Conservation (phyloP, 371 early-diverging fungal species). For the Syncephalastrum monosporum region DNA sequence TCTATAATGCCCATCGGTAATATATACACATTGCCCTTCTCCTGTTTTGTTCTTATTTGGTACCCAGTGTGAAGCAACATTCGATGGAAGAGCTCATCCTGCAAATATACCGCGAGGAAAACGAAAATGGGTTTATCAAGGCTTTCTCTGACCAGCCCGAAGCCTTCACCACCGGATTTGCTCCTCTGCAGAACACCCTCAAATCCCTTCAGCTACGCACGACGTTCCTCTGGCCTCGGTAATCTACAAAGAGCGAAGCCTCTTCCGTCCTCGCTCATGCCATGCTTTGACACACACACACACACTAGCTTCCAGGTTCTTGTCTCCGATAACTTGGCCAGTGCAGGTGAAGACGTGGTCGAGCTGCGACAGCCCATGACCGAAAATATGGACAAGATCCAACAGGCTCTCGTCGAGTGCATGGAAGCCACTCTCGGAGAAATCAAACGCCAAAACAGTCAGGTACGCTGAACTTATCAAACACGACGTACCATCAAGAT, state of each 20-base stretch:
- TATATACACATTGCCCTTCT: not conserved
- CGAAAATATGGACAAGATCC: conserved; percentile 77
- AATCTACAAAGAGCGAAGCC: not conserved
- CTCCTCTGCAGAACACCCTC: conserved; percentile 84
- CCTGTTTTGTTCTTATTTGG: not conserved
- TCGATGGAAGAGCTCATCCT: conserved; percentile 90
- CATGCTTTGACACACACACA: not conserved
- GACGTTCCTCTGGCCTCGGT: conserved; percentile 90
- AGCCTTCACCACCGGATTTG: conserved; percentile 70
- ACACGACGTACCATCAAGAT: not conserved
- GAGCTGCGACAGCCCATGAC: conserved; percentile 87
- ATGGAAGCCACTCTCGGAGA: conserved; percentile 80
- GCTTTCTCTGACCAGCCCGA: conserved; percentile 93
- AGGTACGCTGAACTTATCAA: conserved; percentile 29
- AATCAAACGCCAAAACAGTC: conserved; percentile 64
- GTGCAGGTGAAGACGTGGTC: conserved; percentile 59
- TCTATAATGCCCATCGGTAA: conserved; percentile 86
- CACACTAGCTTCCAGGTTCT: conserved; percentile 68
- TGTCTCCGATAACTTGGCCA: conserved; percentile 63
- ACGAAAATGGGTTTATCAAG: conserved; percentile 88
- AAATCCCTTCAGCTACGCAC: conserved; percentile 79
- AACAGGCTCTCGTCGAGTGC: conserved; percentile 83
- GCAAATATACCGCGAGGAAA: conserved; percentile 75
- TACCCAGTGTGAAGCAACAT: conserved; percentile 65
- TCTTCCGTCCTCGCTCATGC: not conserved